phyloP scores from a whole-genome alignment of 352 stramenopile genomes.

The Globisporangium spiculum region DNA sequence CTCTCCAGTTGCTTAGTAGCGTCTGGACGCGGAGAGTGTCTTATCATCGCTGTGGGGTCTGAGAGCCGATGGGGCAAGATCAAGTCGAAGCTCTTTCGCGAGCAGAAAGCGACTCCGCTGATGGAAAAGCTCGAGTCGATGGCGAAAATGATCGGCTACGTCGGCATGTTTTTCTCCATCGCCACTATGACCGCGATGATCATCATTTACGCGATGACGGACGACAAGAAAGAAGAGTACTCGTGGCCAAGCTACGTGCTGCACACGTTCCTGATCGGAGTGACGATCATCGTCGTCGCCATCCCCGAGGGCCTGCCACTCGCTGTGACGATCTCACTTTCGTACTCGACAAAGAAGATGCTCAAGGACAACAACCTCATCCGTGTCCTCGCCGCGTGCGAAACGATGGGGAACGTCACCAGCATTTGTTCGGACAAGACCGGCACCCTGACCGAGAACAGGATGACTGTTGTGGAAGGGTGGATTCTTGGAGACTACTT shows the following conservation, averaged over 20 bases:
- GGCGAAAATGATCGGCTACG: conserved; percentile 88
- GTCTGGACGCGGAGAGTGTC: conserved; percentile 65
- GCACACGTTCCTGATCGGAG: conserved; percentile 93
- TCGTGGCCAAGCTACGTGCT: conserved; percentile 85
- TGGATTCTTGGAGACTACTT: conserved; percentile 76
- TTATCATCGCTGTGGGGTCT: conserved; percentile 81
- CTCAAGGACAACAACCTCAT: conserved; percentile 98
- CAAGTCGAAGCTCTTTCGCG: conserved; percentile 86
- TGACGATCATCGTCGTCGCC: conserved; percentile 94
- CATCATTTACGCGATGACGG: conserved; percentile 71
- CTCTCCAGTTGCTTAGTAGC: conserved; percentile 85
- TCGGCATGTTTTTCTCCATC: conserved; percentile 83
- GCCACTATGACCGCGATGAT: conserved; percentile 86
- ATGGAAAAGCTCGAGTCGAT: conserved; percentile 93
- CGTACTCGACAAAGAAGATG: conserved; percentile 97
- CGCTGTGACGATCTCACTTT: conserved; percentile 93
- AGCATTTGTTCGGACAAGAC: conserved; percentile 98
- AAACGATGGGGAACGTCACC: conserved; percentile 98
- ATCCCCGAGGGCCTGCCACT: conserved; percentile 94
- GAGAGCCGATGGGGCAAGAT: conserved; percentile 90
- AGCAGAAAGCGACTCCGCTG: conserved; percentile 88
- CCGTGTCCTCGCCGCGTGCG: conserved; percentile 95
- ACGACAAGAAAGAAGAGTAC: conserved; percentile 55
- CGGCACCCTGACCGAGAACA: conserved; percentile 96
- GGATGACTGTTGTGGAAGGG: conserved; percentile 96